Base-by-base conservation (phyloP, 108 stramenopile species). In the Cylindrotheca fusiformis region DNA sequence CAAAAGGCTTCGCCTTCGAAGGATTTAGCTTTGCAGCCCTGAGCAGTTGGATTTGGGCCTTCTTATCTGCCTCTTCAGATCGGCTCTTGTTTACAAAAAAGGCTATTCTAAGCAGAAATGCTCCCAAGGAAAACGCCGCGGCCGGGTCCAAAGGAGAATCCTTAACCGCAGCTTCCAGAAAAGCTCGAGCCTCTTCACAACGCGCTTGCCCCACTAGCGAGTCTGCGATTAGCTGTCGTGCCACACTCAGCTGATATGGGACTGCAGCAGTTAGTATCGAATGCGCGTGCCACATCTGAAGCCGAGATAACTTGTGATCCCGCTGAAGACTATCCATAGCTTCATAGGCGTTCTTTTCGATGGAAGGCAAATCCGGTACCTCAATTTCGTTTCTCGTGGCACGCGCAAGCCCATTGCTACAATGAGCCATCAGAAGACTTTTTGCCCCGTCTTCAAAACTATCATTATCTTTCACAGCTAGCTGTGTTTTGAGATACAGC, bases 1-100 rank as follows among this genome's bases (percentile, higher is more conserved):
- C 79, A 67, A 90, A 90, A 14, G 89, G 83, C 20, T 59, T 60
- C 3, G 89, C 56, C 51, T 72, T 79, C 14, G 59, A 60, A 24
- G 76, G 48, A 69, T 85, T 74, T 50, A 87, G 58, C 68, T 85
- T 87, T 18, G 89, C 89, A 44, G 85, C 79, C 63, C 79, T 83
- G 14, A 90, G 69, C 8, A 90, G 63, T 25, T 81, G 77, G 23
- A 65, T 63, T 50, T 74, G 80, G 24, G 89, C 74, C 31, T 56
- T 32, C 22, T 66, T 55, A 30, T 32, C 48, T 19, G 27, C 18
- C 1, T 49, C 57, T 25, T 54, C 31, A 14, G 31, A 19, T 60
- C 51, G 51, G 22, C 32, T 46, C 0, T 48, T 49, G 10, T 45
- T 28, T 10, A 28, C 14, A 63, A 66, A 71, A 26, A 76, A 62